Conservation (phyloP, 345 rosid genomes). For the Eucalyptus erythrocorys region DNA sequence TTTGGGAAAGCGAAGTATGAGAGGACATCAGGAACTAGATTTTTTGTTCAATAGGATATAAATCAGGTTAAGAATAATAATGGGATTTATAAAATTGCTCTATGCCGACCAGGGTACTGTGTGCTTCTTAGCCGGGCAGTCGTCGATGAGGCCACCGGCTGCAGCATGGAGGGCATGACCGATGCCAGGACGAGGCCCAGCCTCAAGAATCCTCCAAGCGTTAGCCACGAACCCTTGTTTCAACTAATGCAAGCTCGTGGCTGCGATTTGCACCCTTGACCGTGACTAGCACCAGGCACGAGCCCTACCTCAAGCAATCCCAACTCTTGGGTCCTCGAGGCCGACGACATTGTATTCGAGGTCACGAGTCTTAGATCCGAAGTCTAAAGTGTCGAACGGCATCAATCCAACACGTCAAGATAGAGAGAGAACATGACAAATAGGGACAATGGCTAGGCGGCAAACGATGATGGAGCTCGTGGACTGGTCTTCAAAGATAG, state of each 20-base stretch:
- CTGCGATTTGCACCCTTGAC: rapidly evolving
- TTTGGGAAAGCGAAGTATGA: background rate
- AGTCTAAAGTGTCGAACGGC: rapidly evolving
- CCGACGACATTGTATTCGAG: background rate
- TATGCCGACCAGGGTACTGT: background rate
- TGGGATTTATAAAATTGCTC: background rate
- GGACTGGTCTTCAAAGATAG: background rate
- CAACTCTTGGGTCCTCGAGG: background rate
- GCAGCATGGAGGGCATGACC: rapidly evolving
- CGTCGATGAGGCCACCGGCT: rapidly evolving
- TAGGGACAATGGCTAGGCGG: background rate
- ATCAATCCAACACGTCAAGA: rapidly evolving
- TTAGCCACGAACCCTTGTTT: background rate
- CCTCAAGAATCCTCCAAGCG: background rate
- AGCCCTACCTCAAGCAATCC: background rate
- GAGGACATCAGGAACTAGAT: rapidly evolving
- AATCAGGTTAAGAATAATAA: background rate
- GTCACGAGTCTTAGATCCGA: rapidly evolving
- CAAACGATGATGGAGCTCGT: background rate
- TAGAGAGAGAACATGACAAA: background rate
- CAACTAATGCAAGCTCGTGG: background rate
- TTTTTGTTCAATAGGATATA: no score
- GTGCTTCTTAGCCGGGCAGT: rapidly evolving
- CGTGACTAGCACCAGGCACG: rapidly evolving
- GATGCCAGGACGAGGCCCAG: background rate